Evolutionary conservation across 352 stramenopile species (phyloP), one percentile per base, ranked within the genome.

Genomic region (Globisporangium camurandrum): DNA sequence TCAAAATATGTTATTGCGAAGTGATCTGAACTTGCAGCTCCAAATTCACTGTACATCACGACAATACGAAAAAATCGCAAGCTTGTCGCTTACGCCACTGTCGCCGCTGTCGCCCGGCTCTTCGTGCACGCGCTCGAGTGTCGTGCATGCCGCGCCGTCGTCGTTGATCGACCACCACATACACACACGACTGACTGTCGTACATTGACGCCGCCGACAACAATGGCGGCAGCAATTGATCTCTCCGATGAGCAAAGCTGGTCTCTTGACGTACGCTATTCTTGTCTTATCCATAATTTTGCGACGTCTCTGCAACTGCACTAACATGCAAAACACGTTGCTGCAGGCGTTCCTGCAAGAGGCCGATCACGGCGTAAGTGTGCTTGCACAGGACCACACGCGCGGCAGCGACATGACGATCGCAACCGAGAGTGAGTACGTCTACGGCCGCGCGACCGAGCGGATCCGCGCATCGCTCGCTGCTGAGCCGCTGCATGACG

Each of bases 211-310:
- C 31, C 28, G 34, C n/a, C 46, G 22, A 26, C 38, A 33, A 62
- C 43, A n/a, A 36, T 14, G 19, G 47, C 33, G 40, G 80, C 79
- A 62, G 64, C 58, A 51, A 67, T 60, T 46, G 70, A 86, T 48
- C 68, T 89, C 53, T 78, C 71, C 23, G 77, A 89, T 54, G 77
- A 86, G 49, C 63, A 83, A 45, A 63, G 86, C 48, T 80, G 72
- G 59, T 81, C 77, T 34, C 60, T 87, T 46, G 77, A 89, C 53
- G 77, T 89, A 64, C 58, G 69, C 70, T 19, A n/a, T n/a, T n/a
- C n/a, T n/a, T n/a, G n/a, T n/a, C n/a, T n/a, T n/a, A n/a, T n/a
- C n/a, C n/a, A n/a, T 50, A 49, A 46, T 59, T 12, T 17, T 16
- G 14, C n/a, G 17, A 10, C n/a, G 31, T 19, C 27, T 45, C 22